Base-by-base conservation (phyloP, 331 rosid species). In the Saraca asoca region DNA sequence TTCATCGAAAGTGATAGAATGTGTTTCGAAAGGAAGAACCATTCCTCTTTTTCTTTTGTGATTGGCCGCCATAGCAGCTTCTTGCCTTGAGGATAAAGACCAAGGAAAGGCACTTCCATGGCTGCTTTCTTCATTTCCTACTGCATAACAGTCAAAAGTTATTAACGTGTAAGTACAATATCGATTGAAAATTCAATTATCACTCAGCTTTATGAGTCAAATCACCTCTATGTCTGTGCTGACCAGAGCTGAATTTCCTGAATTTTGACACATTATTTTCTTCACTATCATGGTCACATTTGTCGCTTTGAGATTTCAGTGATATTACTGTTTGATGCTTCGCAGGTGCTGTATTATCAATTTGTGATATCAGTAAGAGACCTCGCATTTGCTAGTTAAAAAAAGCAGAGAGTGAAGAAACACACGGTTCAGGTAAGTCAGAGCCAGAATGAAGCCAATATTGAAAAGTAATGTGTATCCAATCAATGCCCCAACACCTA, bases 21-120 rank as follows among this genome's bases (percentile, higher is more conserved):
- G 77, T 19, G 95, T 84, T 52, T 88, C 84, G 65, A 83, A 88
- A 9, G 95, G 91, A 79, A 88, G 88, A 73, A 75, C 53, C 86
- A 85, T 85, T 70, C 91, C 91, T 78, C 79, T 78, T 68, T 68
- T 85, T 51, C 18, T 78, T 44, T 64, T 61, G 43, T 55, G 62
- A 51, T 59, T 66, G 55, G 45, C 38, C 17, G 39, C 58, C 34
- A 8, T 54, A 44, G 52, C 1, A 7, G 9, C 31, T 66, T 58
- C 74, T 51, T 43, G 62, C 5, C 49, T 58, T 39, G 52, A 2
- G 12, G 69, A 53, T 56, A 31, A 57, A 53, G 60, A 19, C 18
- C 7, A 34, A 16, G 20, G 54, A 39, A 62, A 60, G 62, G 14
- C 44, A 29, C 69, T 76, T 70, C 39, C 73, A 16, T 50, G 69